Evolutionary conservation across 1,284 basidiomycete species (phyloP).

Genomic region (Trametes polyzona): DNA sequence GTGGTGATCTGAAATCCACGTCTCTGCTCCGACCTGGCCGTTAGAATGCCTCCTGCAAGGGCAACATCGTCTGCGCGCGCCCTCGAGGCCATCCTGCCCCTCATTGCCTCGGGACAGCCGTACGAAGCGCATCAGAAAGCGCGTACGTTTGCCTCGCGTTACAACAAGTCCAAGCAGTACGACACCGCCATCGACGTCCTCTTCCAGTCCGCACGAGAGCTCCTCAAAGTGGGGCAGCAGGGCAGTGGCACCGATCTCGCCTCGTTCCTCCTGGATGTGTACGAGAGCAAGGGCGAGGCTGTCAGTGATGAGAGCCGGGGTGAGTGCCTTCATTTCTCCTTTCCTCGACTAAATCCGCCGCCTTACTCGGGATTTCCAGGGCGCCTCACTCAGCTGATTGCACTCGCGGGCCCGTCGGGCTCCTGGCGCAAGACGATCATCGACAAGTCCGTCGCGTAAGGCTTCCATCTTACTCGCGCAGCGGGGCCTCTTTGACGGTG

Average conservation of each 20-base stretch:
- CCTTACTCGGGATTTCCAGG: conserved; percentile 45
- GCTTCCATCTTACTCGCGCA: conserved; percentile 20
- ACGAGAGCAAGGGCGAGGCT: conserved; percentile 68
- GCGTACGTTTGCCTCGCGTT: conserved; percentile 89
- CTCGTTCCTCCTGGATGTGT: conserved; percentile 79
- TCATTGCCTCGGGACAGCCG: conserved; percentile 68
- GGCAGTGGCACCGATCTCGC: conserved; percentile 88
- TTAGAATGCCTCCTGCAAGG: conserved; percentile 29
- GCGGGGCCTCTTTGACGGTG: neutral
- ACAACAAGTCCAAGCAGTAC: conserved; percentile 77
- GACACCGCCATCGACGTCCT: conserved; percentile 87
- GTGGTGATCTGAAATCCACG: neutral
- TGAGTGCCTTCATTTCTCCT: conserved; percentile 35
- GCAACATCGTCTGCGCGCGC: conserved; percentile 60
- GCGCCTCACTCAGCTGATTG: conserved; percentile 82
- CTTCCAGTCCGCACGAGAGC: conserved; percentile 81
- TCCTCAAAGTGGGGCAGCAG: conserved; percentile 85
- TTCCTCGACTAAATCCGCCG: neutral
- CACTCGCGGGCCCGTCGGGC: conserved; percentile 72
- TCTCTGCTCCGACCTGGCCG: neutral
- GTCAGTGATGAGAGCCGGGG: conserved; percentile 81
- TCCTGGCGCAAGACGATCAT: conserved; percentile 82
- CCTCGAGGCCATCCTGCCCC: conserved; percentile 75
- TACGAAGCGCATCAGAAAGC: conserved; percentile 96
- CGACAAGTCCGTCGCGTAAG: conserved; percentile 78